phyloP scores from a whole-genome alignment of 2,329 filamentous ascomycete genomes.

The Albifimbria verrucaria region DNA sequence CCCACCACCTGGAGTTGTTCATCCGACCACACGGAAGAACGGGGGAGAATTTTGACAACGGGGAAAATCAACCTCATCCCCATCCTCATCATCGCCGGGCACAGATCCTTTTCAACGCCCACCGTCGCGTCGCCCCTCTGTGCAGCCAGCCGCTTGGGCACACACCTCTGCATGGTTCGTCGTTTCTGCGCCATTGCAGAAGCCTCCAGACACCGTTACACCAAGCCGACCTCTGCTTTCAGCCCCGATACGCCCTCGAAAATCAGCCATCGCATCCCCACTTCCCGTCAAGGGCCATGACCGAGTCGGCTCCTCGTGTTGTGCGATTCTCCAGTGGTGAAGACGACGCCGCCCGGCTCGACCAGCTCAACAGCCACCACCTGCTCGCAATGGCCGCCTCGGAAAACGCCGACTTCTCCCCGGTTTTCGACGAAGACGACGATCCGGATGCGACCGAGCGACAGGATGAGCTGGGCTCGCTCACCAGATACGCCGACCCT shows the following conservation, averaged over 20 bases:
- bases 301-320: slow-evolving; percentile 51
- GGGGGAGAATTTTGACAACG: background rate
- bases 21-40: background rate
- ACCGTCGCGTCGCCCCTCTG: too few relatives aligned
- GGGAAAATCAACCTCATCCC: too few relatives aligned
- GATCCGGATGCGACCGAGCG: slow-evolving; percentile 45
- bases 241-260: background rate
- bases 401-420: slow-evolving; percentile 8
- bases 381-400: slow-evolving; percentile 24
- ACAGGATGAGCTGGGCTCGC: slow-evolving; percentile 44
- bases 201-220: background rate
- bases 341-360: slow-evolving; percentile 37
- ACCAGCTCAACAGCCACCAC: slow-evolving; percentile 37
- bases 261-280: slow-evolving; percentile 6
- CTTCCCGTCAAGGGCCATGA: slow-evolving; percentile 20
- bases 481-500: slow-evolving; percentile 41
- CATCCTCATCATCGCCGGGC: too few relatives aligned
- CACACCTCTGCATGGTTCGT: too few relatives aligned
- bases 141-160: too few relatives aligned
- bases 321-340: slow-evolving; percentile 55
- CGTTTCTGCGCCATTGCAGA: too few relatives aligned
- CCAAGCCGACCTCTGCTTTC: background rate
- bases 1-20: background rate
- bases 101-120: too few relatives aligned
- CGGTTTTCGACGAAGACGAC: slow-evolving; percentile 21